phyloP scores from a whole-genome alignment of 148 eudicot genomes.

The Rhododendron mucronatum region DNA sequence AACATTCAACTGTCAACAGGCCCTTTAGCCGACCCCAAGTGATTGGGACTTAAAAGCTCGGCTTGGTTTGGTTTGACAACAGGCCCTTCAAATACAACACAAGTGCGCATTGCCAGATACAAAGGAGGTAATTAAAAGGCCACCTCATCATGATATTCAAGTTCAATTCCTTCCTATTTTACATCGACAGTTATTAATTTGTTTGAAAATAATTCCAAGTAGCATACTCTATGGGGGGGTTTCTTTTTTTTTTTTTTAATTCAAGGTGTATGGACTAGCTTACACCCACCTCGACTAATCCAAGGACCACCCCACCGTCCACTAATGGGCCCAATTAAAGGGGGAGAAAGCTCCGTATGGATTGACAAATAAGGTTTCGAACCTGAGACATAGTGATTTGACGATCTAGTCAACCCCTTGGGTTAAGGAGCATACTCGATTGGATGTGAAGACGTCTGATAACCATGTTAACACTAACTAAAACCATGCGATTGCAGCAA shows the following conservation, averaged over 20 bases:
- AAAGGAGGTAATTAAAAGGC: not conserved
- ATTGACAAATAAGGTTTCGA: no score
- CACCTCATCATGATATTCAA: not conserved
- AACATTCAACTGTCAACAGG: not conserved
- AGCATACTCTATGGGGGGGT: not conserved
- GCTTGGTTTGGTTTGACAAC: no score
- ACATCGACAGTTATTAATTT: not conserved
- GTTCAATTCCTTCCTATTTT: conserved; percentile 3
- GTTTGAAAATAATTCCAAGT: not conserved
- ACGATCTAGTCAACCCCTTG: no score
- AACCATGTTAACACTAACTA: not conserved
- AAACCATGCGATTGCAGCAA: not conserved
- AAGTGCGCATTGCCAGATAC: not conserved
- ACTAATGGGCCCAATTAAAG: not conserved
- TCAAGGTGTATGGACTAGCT: not conserved
- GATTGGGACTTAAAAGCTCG: no score
- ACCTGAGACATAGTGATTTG: no score
- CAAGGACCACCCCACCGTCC: no score
- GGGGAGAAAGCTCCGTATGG: not conserved
- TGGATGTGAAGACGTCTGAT: not conserved
- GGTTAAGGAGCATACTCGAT: not conserved
- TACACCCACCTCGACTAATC: no score
- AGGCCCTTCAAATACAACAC: not conserved
- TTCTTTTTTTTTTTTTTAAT: no score
- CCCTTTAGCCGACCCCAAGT: not conserved